Base-by-base conservation (phyloP, 352 stramenopile genomes). In the Pythium scleroteichum region DNA sequence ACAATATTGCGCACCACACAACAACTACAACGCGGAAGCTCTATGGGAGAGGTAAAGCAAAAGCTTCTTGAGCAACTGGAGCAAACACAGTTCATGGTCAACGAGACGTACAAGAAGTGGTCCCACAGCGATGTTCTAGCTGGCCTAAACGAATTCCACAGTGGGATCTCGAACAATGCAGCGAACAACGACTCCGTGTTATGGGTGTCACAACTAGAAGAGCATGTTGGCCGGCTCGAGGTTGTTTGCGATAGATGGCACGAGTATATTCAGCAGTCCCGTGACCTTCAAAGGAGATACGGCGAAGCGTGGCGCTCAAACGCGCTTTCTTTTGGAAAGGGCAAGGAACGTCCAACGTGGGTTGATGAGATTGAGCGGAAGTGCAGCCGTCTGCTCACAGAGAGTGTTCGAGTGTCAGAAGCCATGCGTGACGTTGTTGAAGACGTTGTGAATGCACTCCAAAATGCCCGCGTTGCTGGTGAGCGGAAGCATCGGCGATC, bases 51-150 rank as follows among this genome's bases (percentile, higher is more conserved):
- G 46, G 80, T 86, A 26, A 90, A 92, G 67, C 72, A 92, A 44
- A 88, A 78, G 51, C 62, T 90, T 20, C 40, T 92, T 39, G 75
- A 85, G 40, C 83, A 92, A 66, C 66, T 92, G 2, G 76, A 90
- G 33, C 75, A 92, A 47, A 92, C 83, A 0, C 83, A 90, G 66
- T 85, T 72, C 56, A 90, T 92, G 80, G 84, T 92, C 44, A 75
- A 74, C 19, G 78, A 82, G 55, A 88, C 80, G 22, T 85, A 87
- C 64, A 90, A 90, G 60, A 77, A 83, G 26, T 89, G 75, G 77
- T 79, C 78, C 22, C 69, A 86, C 35, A 89, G 76, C 38, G 73
- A 78, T 1, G 71, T 87, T 20, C 72, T 68, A 20, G 47, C 50
- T 22, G 60, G 35, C 14, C 10, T 60, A 1, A 69, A 64, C 29